phyloP scores from a whole-genome alignment of 2,329 filamentous ascomycete genomes.

The Botryosphaeria agaves region DNA sequence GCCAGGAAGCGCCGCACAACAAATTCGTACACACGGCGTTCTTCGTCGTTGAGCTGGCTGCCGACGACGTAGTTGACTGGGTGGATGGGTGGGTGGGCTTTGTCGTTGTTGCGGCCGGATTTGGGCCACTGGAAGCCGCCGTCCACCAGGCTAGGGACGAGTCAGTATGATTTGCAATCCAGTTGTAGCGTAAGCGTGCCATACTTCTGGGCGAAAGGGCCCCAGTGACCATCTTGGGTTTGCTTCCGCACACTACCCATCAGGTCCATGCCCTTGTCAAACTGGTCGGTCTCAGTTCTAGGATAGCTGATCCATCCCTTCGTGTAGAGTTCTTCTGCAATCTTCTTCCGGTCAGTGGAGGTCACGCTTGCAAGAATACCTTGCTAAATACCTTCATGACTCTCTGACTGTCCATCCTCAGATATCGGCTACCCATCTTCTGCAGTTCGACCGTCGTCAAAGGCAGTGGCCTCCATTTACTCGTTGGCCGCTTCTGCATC shows the following conservation, averaged over 20 bases:
- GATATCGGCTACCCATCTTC: slow-evolving; percentile 78
- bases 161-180: slow-evolving; percentile 1
- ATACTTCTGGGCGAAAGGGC: slow-evolving; percentile 53
- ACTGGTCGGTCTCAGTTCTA: slow-evolving; percentile 90
- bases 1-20: slow-evolving; percentile 82
- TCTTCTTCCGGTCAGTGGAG: slow-evolving; percentile 10
- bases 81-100: slow-evolving; percentile 93
- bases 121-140: slow-evolving; percentile 70
- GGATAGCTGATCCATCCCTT: slow-evolving; percentile 96
- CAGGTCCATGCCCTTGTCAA: slow-evolving; percentile 79
- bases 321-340: slow-evolving; percentile 76
- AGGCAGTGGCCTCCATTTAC: slow-evolving; percentile 84
- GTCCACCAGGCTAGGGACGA: slow-evolving; percentile 36
- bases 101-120: slow-evolving; percentile 77
- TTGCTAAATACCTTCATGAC: slow-evolving; percentile 52
- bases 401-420: slow-evolving; percentile 78
- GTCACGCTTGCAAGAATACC: too few relatives aligned
- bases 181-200: slow-evolving; percentile 1
- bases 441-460: slow-evolving; percentile 92
- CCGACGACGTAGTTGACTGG: slow-evolving; percentile 72
- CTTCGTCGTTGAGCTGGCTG: slow-evolving; percentile 41
- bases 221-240: slow-evolving; percentile 59
- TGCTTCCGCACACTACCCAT: slow-evolving; percentile 70
- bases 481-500: slow-evolving; percentile 78
- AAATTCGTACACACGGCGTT: slow-evolving; percentile 78